These are phyloP conservation scores for Acorus calamus DNA, from an alignment of 106 monocot species.

Conservation along the genomic window DNA sequence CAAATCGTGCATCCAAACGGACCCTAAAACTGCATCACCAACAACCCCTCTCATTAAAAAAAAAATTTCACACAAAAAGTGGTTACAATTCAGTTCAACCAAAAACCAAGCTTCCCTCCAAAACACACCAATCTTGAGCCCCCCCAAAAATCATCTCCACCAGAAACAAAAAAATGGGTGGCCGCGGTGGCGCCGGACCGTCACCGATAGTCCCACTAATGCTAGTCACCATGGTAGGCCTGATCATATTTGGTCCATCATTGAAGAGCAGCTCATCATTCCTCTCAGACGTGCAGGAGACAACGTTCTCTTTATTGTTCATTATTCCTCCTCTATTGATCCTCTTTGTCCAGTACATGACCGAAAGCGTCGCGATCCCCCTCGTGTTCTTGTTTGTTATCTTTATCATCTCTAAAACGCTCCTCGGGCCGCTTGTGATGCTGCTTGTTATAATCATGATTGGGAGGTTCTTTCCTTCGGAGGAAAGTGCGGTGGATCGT, in stretches of 20 bases:
- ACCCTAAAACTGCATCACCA: too few species aligned
- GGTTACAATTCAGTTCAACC: too few species aligned
- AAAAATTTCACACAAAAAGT: too few species aligned
- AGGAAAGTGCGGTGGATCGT: not conserved
- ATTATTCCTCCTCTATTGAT: not conserved
- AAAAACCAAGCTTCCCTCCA: too few species aligned
- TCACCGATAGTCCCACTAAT: slow-evolving; percentile 28
- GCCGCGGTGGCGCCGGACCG: slow-evolving; percentile 1
- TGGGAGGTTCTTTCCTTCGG: not conserved
- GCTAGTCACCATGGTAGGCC: slow-evolving; percentile 6
- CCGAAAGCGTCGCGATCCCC: slow-evolving; percentile 9
- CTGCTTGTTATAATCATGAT: slow-evolving; percentile 6
- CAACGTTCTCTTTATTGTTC: not conserved
- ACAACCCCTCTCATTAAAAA: too few species aligned
- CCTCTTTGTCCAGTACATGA: slow-evolving; percentile 1
- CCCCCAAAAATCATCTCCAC: too few species aligned
- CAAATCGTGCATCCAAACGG: too few species aligned
- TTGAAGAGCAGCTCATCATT: slow-evolving; percentile 3
- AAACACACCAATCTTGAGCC: too few species aligned
- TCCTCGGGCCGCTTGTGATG: slow-evolving; percentile 3
- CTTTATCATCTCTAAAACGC: slow-evolving; percentile 2
- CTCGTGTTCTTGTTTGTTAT: slow-evolving; percentile 9
- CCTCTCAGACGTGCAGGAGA: slow-evolving; percentile 2
- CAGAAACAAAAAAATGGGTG: too few species aligned
- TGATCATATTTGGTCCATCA: slow-evolving; percentile 9